Evolutionary conservation across 2,329 filamentous ascomycete species (phyloP).

Genomic region (Fusarium aywerte): DNA sequence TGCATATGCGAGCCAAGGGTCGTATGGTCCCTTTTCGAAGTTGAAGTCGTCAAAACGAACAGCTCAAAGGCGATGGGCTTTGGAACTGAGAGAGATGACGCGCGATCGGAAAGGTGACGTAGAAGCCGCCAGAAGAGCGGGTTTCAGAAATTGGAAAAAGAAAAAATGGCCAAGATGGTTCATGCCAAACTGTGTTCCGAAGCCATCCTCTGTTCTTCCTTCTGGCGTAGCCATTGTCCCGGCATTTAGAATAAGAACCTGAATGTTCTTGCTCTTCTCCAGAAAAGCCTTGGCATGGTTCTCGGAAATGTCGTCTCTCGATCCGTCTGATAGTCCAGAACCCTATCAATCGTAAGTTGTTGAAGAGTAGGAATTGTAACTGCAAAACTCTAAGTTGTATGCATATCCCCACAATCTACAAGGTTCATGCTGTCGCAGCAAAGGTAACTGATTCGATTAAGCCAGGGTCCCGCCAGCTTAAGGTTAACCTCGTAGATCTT

Average conservation of each 20-base stretch:
- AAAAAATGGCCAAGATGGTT: constrained; percentile 47
- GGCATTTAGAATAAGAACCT: constrained; percentile 16
- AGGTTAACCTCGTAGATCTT: constrained; percentile 20
- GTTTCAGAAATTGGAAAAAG: constrained; percentile 54
- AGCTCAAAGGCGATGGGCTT: constrained; percentile 50
- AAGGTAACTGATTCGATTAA: constrained; percentile 9
- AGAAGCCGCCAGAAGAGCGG: constrained; percentile 53
- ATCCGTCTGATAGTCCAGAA: constrained; percentile 4
- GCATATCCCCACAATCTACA: constrained; percentile 3
- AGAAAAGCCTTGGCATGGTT: not conserved
- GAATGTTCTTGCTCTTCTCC: not conserved
- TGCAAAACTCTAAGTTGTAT: constrained; percentile 11
- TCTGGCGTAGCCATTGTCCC: constrained; percentile 27
- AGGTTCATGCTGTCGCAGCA: not conserved
- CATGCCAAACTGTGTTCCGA: constrained; percentile 43
- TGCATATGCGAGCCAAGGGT: constrained; percentile 29
- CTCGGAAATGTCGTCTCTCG: not conserved
- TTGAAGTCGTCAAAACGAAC: constrained; percentile 33
- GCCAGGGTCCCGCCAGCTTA: not conserved
- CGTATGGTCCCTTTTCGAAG: constrained; percentile 20
- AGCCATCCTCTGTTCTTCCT: constrained; percentile 21
- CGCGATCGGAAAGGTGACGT: constrained; percentile 56
- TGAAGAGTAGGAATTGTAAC: not conserved
- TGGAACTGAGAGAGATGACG: constrained; percentile 58
- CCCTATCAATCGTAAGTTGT: constrained; percentile 12